phyloP scores from a whole-genome alignment of 1,139 yeast genomes.

The Yamadazyma sp. region DNA sequence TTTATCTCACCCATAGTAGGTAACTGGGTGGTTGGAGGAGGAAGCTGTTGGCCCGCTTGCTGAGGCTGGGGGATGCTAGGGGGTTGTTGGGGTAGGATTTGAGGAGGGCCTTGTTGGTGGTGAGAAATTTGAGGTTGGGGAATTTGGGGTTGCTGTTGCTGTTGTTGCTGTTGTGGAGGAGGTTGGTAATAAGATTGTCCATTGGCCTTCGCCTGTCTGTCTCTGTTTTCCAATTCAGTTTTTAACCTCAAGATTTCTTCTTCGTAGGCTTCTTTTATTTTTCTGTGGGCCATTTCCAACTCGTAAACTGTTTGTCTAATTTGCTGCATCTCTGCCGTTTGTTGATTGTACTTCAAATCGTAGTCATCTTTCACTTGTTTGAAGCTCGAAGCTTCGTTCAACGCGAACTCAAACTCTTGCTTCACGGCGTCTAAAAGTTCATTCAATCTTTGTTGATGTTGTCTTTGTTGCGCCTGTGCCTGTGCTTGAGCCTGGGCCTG shows the following conservation, averaged over 20 bases:
- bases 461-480: constrained; percentile 31
- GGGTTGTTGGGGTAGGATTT: constrained; percentile 14
- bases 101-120: constrained; percentile 6
- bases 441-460: constrained; percentile 55
- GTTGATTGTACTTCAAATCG: constrained; percentile 87
- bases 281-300: constrained; percentile 89
- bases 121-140: constrained; percentile 21
- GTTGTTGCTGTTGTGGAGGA: constrained; percentile 23
- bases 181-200: constrained; percentile 18
- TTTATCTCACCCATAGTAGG: constrained; percentile 12
- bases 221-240: constrained; percentile 79
- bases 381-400: constrained; percentile 83
- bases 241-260: constrained; percentile 86
- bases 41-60: constrained; percentile 6
- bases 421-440: constrained; percentile 91
- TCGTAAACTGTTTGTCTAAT: constrained; percentile 93
- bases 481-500: constrained; percentile 25
- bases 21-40: constrained; percentile 7
- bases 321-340: constrained; percentile 91
- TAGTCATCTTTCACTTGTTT: constrained; percentile 93
- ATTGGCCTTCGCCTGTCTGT: constrained; percentile 41
- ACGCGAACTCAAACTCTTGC: constrained; percentile 85
- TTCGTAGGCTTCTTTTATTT: constrained; percentile 94
- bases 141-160: constrained; percentile 15
- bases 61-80: constrained; percentile 9